Percentiles rank a stretch among this genome's conserved stretches.
Conservation (phyloP, 192 early-diverging fungal species). For the Bifiguratus adelaidae region DNA sequence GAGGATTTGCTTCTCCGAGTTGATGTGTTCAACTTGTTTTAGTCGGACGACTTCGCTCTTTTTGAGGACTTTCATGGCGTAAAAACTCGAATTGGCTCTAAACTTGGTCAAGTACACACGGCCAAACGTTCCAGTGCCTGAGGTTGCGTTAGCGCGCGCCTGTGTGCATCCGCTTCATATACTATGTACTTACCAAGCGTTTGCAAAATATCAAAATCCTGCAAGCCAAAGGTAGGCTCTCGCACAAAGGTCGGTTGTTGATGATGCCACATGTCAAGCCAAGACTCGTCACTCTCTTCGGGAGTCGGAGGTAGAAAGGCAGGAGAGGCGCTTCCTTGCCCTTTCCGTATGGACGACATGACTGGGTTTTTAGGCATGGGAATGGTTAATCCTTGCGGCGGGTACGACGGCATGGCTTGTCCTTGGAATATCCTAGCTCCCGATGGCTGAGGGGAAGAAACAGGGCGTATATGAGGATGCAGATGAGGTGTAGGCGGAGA, state of each 20-base stretch:
- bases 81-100: slow-evolving; percentile 51
- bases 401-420: no score
- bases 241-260: slow-evolving; percentile 11
- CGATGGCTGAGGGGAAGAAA: no score
- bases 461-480: no score
- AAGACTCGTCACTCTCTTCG: not conserved
- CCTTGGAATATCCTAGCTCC: no score
- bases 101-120: slow-evolving; percentile 85
- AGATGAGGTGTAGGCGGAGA: no score
- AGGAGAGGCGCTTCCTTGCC: not conserved
- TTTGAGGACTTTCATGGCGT: slow-evolving; percentile 82
- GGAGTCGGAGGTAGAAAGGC: not conserved
- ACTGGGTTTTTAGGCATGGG: not conserved
- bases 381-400: not conserved
- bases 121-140: slow-evolving; percentile 97
- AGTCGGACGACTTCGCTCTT: slow-evolving; percentile 73
- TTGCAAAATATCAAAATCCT: slow-evolving; percentile 37
- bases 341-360: not conserved
- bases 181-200: slow-evolving; percentile 28
- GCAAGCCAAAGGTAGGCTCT: slow-evolving; percentile 27
- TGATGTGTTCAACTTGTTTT: slow-evolving; percentile 82
- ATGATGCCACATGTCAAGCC: slow-evolving; percentile 4
- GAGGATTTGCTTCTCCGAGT: slow-evolving; percentile 73
- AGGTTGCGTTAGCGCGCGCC: not conserved
- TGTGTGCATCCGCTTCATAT: not conserved